Evolutionary conservation across 345 rosid species (phyloP).

Genomic region (Schrenkiella parvula): DNA sequence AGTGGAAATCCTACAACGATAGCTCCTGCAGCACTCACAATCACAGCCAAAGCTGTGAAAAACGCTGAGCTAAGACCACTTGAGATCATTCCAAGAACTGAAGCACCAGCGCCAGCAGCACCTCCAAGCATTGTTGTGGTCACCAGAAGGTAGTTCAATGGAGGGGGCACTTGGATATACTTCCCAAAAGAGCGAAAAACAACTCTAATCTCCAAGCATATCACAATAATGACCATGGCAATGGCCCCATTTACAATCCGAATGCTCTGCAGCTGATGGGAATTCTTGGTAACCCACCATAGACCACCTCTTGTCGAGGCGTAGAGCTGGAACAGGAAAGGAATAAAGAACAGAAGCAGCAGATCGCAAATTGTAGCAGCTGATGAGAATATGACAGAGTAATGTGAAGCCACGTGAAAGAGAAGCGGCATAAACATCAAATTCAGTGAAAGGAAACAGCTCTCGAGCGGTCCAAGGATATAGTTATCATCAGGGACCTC

Average conservation of each 20-base stretch:
- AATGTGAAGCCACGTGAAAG: conserved; percentile 84
- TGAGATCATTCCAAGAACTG: conserved; percentile 83
- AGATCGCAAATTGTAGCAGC: conserved; percentile 68
- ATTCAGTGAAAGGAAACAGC: conserved; percentile 77
- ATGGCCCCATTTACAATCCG: conserved; percentile 84
- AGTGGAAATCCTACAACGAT: conserved; percentile 90
- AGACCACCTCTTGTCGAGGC: conserved; percentile 93
- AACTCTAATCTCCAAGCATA: conserved; percentile 92
- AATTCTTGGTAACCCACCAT: conserved; percentile 87
- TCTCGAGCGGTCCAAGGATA: conserved; percentile 72
- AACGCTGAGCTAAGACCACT: conserved; percentile 69
- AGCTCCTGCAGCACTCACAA: conserved; percentile 90
- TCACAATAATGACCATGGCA: conserved; percentile 76
- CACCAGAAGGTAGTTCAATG: conserved; percentile 80
- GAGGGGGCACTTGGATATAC: conserved; percentile 95
- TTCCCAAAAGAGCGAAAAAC: conserved; percentile 92
- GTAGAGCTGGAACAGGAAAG: conserved; percentile 83
- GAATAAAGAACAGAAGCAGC: conserved; percentile 81
- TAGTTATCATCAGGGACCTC: conserved; percentile 83
- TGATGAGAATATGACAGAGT: conserved; percentile 69
- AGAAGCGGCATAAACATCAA: conserved; percentile 75
- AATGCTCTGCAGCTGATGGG: conserved; percentile 67
- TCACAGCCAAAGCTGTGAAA: conserved; percentile 75
- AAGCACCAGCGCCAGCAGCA: conserved; percentile 83
- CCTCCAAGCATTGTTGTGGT: conserved; percentile 91